Percentiles rank a stretch among this genome's conserved stretches.
Evolutionary conservation across 306 rosid species (phyloP).

Genomic region (Malus sylvestris): DNA sequence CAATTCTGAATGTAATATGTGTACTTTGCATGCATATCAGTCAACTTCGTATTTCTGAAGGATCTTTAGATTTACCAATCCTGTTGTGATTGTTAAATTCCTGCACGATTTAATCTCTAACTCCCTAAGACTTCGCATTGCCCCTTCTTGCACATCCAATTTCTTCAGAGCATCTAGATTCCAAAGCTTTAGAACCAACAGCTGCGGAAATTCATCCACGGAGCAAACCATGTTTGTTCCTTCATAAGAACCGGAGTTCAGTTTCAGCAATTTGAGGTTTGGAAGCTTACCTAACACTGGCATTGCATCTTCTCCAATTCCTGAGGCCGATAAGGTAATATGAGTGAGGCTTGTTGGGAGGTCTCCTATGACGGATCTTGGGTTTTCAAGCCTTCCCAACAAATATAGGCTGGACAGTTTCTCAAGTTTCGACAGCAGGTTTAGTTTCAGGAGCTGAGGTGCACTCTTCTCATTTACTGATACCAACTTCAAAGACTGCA

Average conservation of each 20-base stretch:
- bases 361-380: too few species aligned
- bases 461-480: not conserved
- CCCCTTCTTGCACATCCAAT: not conserved
- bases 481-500: slow-evolving; percentile 13
- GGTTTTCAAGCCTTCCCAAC: too few species aligned
- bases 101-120: slow-evolving; percentile 12
- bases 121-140: slow-evolving; percentile 5
- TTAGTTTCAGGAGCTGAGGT: too few species aligned
- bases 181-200: slow-evolving; percentile 12
- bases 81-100: not conserved
- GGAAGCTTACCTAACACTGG: not conserved
- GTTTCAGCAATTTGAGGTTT: not conserved
- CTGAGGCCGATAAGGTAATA: slow-evolving; percentile 11
- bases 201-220: not conserved
- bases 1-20: too few species aligned
- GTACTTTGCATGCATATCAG: not conserved
- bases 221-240: not conserved
- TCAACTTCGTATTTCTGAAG: not conserved
- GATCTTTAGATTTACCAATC: not conserved
- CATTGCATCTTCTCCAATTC: not conserved
- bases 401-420: not conserved
- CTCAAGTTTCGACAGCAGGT: too few species aligned
- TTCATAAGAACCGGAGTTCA: not conserved
- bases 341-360: slow-evolving; percentile 12
- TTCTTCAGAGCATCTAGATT: not conserved